These are phyloP conservation scores for Aspergillus hancockii DNA, from an alignment of 495 filamentous ascomycete genomes.

Conservation along the genomic window DNA sequence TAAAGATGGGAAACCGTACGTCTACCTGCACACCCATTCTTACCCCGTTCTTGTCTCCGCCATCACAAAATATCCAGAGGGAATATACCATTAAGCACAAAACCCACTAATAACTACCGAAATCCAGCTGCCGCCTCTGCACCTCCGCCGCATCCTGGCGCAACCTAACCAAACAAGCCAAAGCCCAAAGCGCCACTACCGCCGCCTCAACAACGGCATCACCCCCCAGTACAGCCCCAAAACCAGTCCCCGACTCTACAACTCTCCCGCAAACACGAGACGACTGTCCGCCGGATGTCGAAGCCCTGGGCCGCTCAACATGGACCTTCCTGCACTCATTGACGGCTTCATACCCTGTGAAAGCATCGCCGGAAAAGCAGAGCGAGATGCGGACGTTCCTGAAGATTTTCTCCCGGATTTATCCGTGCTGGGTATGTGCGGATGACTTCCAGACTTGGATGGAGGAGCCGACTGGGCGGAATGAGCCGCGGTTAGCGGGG, in stretches of 20 bases:
- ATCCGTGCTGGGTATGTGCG: conserved; percentile 94
- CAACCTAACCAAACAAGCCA: conserved; percentile 61
- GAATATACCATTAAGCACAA: background rate
- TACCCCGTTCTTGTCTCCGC: background rate
- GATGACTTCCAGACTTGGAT: conserved; percentile 89
- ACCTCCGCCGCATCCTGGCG: conserved; percentile 72
- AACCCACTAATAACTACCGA: conserved; percentile 16
- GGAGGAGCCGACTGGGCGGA: conserved; percentile 54
- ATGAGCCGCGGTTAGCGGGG: conserved; percentile 66
- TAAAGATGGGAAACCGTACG: conserved; percentile 95
- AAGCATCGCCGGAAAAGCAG: conserved; percentile 66
- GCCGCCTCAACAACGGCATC: conserved; percentile 10
- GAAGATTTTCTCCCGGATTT: conserved; percentile 73
- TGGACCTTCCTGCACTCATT: conserved; percentile 95
- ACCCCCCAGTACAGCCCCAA: conserved; percentile 7
- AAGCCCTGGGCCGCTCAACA: conserved; percentile 75
- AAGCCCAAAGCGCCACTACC: conserved; percentile 21
- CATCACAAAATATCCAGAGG: background rate
- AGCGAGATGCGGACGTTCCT: conserved; percentile 77
- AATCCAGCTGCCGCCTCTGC: conserved; percentile 80
- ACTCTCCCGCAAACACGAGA: conserved; percentile 22
- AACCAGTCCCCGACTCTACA: conserved; percentile 18
- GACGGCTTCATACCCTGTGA: conserved; percentile 77
- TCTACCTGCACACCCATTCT: conserved; percentile 12
- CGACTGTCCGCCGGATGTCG: conserved; percentile 64